These are phyloP conservation scores for Tephrocybe sp. DNA, from an alignment of 768 basidiomycete species.

Conservation along the genomic window DNA sequence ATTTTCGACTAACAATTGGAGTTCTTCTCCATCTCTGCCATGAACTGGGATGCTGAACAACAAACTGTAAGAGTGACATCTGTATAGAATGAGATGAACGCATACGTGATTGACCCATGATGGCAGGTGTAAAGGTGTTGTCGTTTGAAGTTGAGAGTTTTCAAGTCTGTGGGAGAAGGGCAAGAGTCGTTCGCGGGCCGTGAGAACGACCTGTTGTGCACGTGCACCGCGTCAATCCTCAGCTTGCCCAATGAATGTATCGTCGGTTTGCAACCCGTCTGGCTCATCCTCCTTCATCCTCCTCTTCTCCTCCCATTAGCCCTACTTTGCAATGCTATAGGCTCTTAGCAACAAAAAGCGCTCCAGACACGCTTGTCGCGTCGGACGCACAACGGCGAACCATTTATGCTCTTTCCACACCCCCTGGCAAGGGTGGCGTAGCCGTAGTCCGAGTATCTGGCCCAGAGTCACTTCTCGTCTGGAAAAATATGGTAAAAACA, in stretches of 20 bases:
- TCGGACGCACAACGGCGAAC: constrained; percentile 63
- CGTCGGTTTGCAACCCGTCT: background rate
- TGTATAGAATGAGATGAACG: constrained; percentile 14
- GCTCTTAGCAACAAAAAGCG: background rate
- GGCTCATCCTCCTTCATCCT: background rate
- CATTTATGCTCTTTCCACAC: constrained; percentile 86
- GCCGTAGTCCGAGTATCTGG: constrained; percentile 84
- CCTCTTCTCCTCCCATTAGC: too few relatives aligned
- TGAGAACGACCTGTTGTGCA: constrained; percentile 7
- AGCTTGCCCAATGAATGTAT: background rate
- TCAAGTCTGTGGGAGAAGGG: background rate
- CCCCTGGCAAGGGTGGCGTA: constrained; percentile 81
- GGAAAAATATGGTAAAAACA: constrained; percentile 49
- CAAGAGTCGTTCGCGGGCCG: constrained; percentile 1
- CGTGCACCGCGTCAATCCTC: constrained; percentile 3
- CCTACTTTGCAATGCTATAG: background rate
- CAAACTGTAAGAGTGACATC: background rate
- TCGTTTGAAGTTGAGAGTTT: too few relatives aligned
- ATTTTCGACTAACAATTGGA: constrained; percentile 82
- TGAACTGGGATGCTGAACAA: constrained; percentile 79
- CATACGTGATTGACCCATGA: constrained; percentile 82
- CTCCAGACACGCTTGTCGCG: constrained; percentile 16
- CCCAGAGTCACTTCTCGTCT: constrained; percentile 63
- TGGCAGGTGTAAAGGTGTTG: constrained; percentile 6
- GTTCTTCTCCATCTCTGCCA: constrained; percentile 96